These are phyloP conservation scores for Coemansia sp. DNA, from an alignment of 192 early-diverging fungal species.

Conservation along the genomic window DNA sequence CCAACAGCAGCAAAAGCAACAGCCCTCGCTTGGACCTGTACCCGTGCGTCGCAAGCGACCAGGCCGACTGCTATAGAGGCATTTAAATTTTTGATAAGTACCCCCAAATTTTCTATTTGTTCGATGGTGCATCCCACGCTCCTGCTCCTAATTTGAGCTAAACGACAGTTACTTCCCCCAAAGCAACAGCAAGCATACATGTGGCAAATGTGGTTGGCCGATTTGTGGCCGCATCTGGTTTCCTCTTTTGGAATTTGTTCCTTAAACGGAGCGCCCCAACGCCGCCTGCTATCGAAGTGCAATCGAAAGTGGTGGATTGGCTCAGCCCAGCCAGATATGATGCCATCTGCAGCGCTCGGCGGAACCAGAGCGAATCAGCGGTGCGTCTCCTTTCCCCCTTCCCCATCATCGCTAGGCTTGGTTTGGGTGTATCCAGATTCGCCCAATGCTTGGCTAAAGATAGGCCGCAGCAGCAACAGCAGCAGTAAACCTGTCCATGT, in stretches of 20 bases:
- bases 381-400: neutral
- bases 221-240: neutral
- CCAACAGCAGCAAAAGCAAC: slow-evolving; percentile 17
- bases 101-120: neutral
- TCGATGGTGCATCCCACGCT: neutral
- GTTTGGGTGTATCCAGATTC: neutral
- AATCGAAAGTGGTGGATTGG: slow-evolving; percentile 5
- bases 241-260: slow-evolving; percentile 8
- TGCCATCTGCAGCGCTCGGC: neutral
- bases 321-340: neutral
- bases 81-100: neutral
- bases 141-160: slow-evolving; percentile 1
- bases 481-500: neutral
- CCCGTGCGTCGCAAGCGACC: neutral
- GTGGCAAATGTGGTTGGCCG: neutral
- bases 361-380: neutral
- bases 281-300: neutral
- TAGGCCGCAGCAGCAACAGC: neutral
- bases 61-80: slow-evolving; percentile 4
- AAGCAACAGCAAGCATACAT: neutral
- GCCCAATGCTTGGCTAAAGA: neutral
- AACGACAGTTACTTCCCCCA: neutral
- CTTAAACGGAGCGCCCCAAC: slow-evolving; percentile 6
- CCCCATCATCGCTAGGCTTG: neutral
- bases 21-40: neutral